Base-by-base conservation (phyloP, 495 filamentous ascomycete genomes). In the Penicillium bovifimosum region DNA sequence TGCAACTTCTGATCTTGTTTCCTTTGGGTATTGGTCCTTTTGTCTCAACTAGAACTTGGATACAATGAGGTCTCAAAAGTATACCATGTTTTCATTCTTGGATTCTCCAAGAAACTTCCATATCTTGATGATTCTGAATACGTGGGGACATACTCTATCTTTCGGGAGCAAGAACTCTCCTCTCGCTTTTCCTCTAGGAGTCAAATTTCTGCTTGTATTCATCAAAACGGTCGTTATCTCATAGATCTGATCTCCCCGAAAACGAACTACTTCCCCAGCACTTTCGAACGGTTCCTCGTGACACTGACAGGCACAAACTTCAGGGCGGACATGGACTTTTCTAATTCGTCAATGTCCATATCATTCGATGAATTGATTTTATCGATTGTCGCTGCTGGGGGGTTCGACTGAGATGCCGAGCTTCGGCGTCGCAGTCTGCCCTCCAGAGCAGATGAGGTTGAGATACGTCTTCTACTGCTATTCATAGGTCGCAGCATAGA, bases 231-330 rank as follows among this genome's bases (percentile, higher is more conserved):
- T 39, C 17, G 18, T 39, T 18, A 39, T 20, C 17, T 39, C 36
- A 39, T 39, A 24, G 2, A 24, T 24, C 20, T 24, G 20, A 24
- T 24, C 4, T 4, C 4, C 18, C 36, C 18, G 16, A n/a, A 41
- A 1, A 10, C 60, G 11, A 43, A 26, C 17, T 49, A 40, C 9
- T 51, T 62, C n/a, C 41, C 47, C 41, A 55, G 26, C 9, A 18
- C 42, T 38, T 55, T 56, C 6, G 20, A 28, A 43, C 54, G 55
- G 42, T 68, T 68, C 39, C 54, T 69, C 28, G 62, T 55, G 5
- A 96, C 78, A 59, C 85, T 91, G 11, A 78, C 68, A 14, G 91
- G 91, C 7, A 96, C 82, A 63, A 96, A 91, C 41, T 83, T 86
- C 33, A 96, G 68, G 0, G 86, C 78, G 6, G 88, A 87, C 89